A percentile compares a stretch with the other conserved stretches of the same genome.
Evolutionary conservation across 1,284 basidiomycete species (phyloP).

Genomic region (Somion occarium): DNA sequence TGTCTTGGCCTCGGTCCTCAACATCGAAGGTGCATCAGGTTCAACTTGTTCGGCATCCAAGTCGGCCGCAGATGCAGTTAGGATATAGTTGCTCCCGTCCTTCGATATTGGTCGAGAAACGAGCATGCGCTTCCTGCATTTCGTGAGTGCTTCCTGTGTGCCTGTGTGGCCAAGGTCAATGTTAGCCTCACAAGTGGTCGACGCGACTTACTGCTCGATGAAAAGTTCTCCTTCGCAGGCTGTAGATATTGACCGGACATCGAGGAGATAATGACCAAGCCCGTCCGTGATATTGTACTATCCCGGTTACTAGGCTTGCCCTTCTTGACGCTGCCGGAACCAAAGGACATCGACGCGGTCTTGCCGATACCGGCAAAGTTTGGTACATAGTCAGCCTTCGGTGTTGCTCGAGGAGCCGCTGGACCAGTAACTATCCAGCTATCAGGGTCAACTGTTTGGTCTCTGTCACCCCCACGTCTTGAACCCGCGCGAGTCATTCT

Average conservation of each 20-base stretch:
- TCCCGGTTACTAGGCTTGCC: slow-evolving; percentile 39
- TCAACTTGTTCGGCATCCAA: slow-evolving; percentile 51
- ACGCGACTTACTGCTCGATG: slow-evolving; percentile 41
- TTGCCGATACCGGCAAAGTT: slow-evolving; percentile 86
- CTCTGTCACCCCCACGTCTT: slow-evolving; percentile 79
- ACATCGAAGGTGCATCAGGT: slow-evolving; percentile 43
- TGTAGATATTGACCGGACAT: slow-evolving; percentile 63
- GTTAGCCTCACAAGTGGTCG: slow-evolving; percentile 46
- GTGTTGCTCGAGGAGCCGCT: slow-evolving; percentile 53
- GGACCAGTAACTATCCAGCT: slow-evolving; percentile 82
- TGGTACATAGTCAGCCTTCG: slow-evolving; percentile 84
- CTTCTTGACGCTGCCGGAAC: slow-evolving; percentile 63
- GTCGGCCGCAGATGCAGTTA: slow-evolving; percentile 46
- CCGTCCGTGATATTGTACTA: slow-evolving; percentile 72
- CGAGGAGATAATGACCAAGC: slow-evolving; percentile 89
- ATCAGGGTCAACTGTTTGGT: slow-evolving; percentile 54
- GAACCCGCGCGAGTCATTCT: slow-evolving; percentile 80
- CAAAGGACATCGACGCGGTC: slow-evolving; percentile 59
- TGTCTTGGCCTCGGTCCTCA: slow-evolving; percentile 66
- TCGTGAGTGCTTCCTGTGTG: slow-evolving; percentile 34
- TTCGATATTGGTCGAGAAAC: slow-evolving; percentile 54
- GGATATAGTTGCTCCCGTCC: slow-evolving; percentile 37
- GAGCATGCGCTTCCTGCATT: slow-evolving; percentile 67
- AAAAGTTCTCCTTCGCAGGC: slow-evolving; percentile 44
- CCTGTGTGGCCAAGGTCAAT: slow-evolving; percentile 38